A percentile compares a stretch with the other conserved stretches of the same genome.
phyloP scores from a whole-genome alignment of 140 eudicot genomes.

The Flaveria floridana region DNA sequence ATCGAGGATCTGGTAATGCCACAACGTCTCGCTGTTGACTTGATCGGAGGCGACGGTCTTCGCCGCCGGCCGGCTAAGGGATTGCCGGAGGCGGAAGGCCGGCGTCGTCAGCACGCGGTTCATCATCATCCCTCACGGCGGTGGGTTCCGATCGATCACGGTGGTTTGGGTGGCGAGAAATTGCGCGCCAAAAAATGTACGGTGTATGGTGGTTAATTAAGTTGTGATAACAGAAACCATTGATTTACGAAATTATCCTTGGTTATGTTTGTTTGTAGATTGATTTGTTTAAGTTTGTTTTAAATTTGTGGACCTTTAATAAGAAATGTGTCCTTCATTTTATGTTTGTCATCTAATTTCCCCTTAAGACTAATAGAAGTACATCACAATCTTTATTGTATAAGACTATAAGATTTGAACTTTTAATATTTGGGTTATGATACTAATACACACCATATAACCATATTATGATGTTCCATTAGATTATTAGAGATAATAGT shows the following conservation, averaged over 20 bases:
- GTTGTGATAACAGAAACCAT: constrained; percentile 22
- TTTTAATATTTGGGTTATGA: too few species aligned
- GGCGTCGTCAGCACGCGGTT: constrained; percentile 61
- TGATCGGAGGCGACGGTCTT: constrained; percentile 37
- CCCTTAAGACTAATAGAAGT: too few species aligned
- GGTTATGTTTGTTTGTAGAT: neutral
- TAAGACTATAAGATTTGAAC: too few species aligned
- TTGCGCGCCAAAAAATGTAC: constrained; percentile 29
- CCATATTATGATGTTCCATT: too few species aligned
- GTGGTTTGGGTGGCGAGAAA: constrained; percentile 39
- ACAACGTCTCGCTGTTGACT: constrained; percentile 41
- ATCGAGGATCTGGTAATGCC: constrained; percentile 79
- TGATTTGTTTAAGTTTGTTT: constrained; percentile 8
- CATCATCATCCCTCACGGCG: constrained; percentile 82
- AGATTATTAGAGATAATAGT: too few species aligned
- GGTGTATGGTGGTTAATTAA: constrained; percentile 25
- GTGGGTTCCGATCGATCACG: constrained; percentile 40
- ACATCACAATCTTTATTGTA: too few species aligned
- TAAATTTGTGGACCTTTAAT: neutral
- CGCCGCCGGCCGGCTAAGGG: constrained; percentile 42
- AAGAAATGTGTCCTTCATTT: neutral
- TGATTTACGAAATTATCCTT: neutral
- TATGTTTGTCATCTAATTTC: neutral
- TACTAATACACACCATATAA: too few species aligned
- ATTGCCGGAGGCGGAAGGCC: constrained; percentile 69